Base-by-base conservation (phyloP, 2,329 filamentous ascomycete genomes). In the Lecanicillium sp. region DNA sequence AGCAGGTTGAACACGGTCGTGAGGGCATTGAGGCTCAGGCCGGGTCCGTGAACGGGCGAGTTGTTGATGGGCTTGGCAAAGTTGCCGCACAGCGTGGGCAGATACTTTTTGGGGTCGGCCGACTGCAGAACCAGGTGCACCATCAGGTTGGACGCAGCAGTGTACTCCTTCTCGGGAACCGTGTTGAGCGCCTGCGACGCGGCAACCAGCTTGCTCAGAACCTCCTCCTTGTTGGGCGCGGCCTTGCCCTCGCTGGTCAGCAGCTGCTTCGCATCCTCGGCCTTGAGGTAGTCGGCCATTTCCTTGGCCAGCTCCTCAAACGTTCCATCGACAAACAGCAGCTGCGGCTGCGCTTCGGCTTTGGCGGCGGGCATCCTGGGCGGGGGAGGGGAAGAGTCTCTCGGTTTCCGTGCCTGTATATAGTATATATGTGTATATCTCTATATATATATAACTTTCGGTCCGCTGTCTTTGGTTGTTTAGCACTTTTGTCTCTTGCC, bases 1-100 rank as follows among this genome's bases (percentile, higher is more conserved):
- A 96, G 76, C 49, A 94, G 83, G 75, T 98, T 98, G 81, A 96
- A 98, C 57, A 98, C 80, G 53, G 89, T 95, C 57, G 86, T 88
- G 51, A 98, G 78, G 52, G 92, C 84, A 50, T 87, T 88, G 51
- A 96, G 82, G 48, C 88, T 87, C 48, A 98, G 77, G 35, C 84
- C 83, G 46, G 83, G 73, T 51, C 89, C 87, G 67, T 95, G 89
- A 51, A 82, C 71, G 38, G 88, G 85, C 36, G 90, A 94, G 45
- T 85, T 85, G 45, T 82, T 78, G 58, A 96, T 79, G 47, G 92
- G 90, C 61, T 86, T 83, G 49, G 79, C 78, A 57, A 98, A 85
- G 67, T 94, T 90, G 55, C 80, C 73, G 78, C 92, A 96, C 55
- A 98, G 81, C 53, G 77, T 76, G 43, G 86, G 84, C 49, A 98